Conservation (phyloP, 1,284 basidiomycete species). For the Ganoderma leucocontextum region DNA sequence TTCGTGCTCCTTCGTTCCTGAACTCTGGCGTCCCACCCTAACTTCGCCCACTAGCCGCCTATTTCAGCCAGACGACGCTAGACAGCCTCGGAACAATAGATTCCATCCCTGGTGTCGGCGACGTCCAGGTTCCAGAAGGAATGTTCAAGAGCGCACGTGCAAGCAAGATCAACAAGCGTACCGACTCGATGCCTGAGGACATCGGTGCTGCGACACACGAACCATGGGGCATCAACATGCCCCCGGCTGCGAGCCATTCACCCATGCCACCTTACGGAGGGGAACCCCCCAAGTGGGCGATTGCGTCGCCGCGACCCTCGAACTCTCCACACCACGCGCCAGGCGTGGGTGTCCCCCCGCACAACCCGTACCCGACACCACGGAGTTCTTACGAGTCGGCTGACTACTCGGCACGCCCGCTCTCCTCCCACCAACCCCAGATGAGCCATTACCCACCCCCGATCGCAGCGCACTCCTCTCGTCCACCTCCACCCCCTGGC, state of each 20-base stretch:
- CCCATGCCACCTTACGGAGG: conserved; percentile 32
- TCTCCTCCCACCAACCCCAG: conserved; percentile 14
- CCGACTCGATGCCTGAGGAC: conserved; percentile 48
- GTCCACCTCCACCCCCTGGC: conserved; percentile 15
- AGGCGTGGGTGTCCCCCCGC: conserved; percentile 20
- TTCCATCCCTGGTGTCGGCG: conserved; percentile 67
- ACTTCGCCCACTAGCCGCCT: conserved; percentile 61
- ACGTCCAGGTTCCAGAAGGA: conserved; percentile 72
- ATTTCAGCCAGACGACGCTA: conserved; percentile 79
- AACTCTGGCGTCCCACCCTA: conserved; percentile 13
- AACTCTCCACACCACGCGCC: conserved; percentile 20
- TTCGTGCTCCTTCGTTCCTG: conserved; percentile 40
- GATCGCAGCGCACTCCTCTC: conserved; percentile 4
- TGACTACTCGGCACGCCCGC: conserved; percentile 18
- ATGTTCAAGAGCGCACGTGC: conserved; percentile 80
- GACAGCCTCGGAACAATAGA: conserved; percentile 75
- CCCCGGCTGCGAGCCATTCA: conserved; percentile 18
- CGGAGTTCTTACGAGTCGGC: conserved; percentile 30
- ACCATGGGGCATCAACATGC: conserved; percentile 39
- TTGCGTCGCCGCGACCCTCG: conserved; percentile 24
- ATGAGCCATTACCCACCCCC: conserved; percentile 12
- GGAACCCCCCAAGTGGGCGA: conserved; percentile 30
- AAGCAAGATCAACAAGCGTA: conserved; percentile 60
- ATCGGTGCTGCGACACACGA: conserved; percentile 37
- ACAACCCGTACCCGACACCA: conserved; percentile 28